Evolutionary conservation across 2,329 filamentous ascomycete genomes (phyloP).

Genomic region (Aspergillus chevalieri): DNA sequence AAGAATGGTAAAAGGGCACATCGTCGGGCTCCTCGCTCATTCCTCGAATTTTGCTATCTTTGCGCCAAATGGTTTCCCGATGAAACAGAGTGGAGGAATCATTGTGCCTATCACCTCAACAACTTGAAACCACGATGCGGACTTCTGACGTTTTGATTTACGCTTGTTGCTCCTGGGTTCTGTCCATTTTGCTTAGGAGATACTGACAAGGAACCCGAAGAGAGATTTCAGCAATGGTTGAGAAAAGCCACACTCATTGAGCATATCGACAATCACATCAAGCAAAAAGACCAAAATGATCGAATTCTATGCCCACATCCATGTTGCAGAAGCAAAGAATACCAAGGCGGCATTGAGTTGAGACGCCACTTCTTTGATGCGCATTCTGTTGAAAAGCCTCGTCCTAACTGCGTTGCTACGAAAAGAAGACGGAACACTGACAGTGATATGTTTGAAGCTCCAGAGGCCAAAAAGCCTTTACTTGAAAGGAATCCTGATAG

Average conservation of each 20-base stretch:
- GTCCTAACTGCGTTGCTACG: slow-evolving; percentile 4
- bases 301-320: slow-evolving; percentile 4
- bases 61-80: slow-evolving; percentile 3
- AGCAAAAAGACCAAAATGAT: not conserved
- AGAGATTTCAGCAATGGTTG: slow-evolving; percentile 8
- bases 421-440: slow-evolving; percentile 1
- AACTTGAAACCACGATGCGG: slow-evolving; percentile 4
- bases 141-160: slow-evolving; percentile 7
- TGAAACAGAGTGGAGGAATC: not conserved
- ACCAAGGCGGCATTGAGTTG: not conserved
- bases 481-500: not conserved
- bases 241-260: slow-evolving; percentile 8
- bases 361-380: slow-evolving; percentile 4
- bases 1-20: slow-evolving; percentile 6
- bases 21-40: not conserved
- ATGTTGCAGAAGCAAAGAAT: not conserved
- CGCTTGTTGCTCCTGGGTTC: slow-evolving; percentile 5
- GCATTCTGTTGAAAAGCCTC: slow-evolving; percentile 5
- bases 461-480: not conserved
- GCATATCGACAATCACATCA: slow-evolving; percentile 6
- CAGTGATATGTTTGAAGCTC: not conserved
- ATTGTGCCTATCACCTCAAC: not conserved
- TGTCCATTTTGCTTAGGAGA: slow-evolving; percentile 10
- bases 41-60: slow-evolving; percentile 7
- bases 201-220: not conserved